These are phyloP conservation scores for Tuber brumale DNA, from an alignment of 495 filamentous ascomycete species.

Conservation along the genomic window DNA sequence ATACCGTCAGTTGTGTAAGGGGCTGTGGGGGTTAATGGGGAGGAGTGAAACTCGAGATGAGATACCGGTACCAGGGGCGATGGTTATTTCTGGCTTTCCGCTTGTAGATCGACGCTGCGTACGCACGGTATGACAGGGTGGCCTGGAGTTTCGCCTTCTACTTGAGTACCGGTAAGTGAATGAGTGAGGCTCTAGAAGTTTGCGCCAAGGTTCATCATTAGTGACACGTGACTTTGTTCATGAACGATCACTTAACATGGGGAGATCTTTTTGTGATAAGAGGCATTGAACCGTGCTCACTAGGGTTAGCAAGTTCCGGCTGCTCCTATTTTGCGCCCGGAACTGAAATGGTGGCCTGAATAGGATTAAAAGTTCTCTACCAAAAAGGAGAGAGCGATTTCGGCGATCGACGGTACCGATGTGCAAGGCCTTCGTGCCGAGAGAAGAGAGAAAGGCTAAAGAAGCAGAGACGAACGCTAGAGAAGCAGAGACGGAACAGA, in stretches of 20 bases:
- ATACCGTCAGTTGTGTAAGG: conserved; percentile 50
- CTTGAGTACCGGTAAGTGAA: neutral
- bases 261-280: neutral
- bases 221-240: neutral
- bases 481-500: neutral
- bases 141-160: neutral
- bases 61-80: neutral
- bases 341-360: neutral
- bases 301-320: neutral
- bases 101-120: neutral
- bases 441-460: neutral
- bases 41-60: neutral
- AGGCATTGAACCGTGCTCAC: neutral
- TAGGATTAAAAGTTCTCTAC: neutral
- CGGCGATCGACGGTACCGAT: neutral
- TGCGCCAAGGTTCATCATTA: neutral
- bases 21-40: neutral
- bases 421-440: neutral
- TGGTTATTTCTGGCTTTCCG: neutral
- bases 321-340: neutral
- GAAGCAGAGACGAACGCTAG: neutral
- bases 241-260: neutral
- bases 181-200: neutral
- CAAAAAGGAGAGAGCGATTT: neutral
- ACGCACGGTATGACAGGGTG: neutral